A percentile compares a stretch with the other conserved stretches of the same genome.
phyloP scores from a whole-genome alignment of 2,329 filamentous ascomycete species.

The Taxawa tesnikishii region DNA sequence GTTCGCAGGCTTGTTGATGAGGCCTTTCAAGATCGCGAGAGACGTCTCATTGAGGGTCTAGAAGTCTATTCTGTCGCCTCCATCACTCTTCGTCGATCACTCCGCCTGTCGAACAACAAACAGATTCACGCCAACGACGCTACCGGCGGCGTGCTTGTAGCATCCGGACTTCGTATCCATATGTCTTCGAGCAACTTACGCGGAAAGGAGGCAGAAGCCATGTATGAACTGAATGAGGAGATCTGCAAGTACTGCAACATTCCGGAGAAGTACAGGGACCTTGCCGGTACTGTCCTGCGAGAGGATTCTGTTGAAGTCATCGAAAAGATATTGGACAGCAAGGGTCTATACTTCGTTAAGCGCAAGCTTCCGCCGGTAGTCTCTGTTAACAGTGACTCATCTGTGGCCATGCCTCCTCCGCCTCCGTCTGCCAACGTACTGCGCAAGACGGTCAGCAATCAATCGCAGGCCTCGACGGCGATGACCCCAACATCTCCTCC shows the following conservation, averaged over 20 bases:
- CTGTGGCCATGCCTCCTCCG: too few species aligned
- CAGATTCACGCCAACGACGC: neutral
- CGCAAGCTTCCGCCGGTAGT: too few species aligned
- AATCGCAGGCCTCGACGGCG: too few species aligned
- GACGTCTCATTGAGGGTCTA: constrained; percentile 1
- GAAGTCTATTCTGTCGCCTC: constrained; percentile 1
- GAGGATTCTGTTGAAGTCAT: neutral
- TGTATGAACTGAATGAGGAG: constrained; percentile 2
- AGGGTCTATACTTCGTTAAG: neutral
- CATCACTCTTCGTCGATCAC: neutral
- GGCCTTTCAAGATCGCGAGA: neutral
- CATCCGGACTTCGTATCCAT: neutral
- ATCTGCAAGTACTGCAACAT: constrained; percentile 8
- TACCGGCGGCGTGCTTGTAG: neutral
- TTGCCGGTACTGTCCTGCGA: constrained; percentile 16
- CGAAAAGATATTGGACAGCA: neutral
- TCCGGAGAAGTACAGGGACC: constrained; percentile 20
- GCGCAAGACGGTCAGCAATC: too few species aligned
- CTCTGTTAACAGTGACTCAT: too few species aligned
- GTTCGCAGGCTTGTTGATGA: neutral
- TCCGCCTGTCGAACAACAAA: neutral
- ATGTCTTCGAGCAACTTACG: neutral
- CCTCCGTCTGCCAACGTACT: too few species aligned
- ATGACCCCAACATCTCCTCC: too few species aligned
- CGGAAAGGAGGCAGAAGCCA: neutral